These are phyloP conservation scores for Paraleonurus japonicus DNA, from an alignment of 257 asterid species.

Conservation along the genomic window DNA sequence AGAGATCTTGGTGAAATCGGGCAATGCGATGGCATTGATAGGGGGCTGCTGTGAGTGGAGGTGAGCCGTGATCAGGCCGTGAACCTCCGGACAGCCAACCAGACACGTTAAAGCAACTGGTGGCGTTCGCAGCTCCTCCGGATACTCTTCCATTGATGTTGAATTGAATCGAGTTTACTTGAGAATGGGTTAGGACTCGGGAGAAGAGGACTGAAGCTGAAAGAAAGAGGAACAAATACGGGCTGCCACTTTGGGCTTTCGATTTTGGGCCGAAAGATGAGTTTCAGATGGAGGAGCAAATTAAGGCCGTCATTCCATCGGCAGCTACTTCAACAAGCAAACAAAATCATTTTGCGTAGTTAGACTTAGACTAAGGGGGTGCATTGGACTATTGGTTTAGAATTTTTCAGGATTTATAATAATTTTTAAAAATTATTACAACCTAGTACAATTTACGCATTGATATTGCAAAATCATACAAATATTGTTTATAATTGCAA, in stretches of 20 bases:
- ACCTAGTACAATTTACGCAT: too few species aligned
- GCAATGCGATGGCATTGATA: constrained; percentile 83
- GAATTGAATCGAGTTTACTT: constrained; percentile 25
- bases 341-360: too few species aligned
- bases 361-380: too few species aligned
- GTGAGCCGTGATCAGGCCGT: constrained; percentile 65
- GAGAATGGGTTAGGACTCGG: constrained; percentile 15
- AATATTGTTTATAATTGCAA: too few species aligned
- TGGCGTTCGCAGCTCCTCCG: constrained; percentile 91
- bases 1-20: constrained; percentile 89
- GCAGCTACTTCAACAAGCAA: too few species aligned
- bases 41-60: constrained; percentile 91
- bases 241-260: constrained; percentile 3
- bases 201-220: constrained; percentile 19
- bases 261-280: neutral
- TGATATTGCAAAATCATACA: too few species aligned
- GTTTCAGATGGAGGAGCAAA: too few species aligned
- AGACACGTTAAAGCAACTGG: constrained; percentile 76
- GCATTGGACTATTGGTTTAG: too few species aligned
- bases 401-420: too few species aligned
- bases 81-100: constrained; percentile 85
- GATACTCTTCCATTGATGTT: constrained; percentile 75
- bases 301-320: too few species aligned
- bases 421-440: too few species aligned
- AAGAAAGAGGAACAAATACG: neutral